Evolutionary conservation across 2,329 filamentous ascomycete genomes (phyloP), one percentile per base, ranked within the genome.

Genomic region (Aspergillus niger): DNA sequence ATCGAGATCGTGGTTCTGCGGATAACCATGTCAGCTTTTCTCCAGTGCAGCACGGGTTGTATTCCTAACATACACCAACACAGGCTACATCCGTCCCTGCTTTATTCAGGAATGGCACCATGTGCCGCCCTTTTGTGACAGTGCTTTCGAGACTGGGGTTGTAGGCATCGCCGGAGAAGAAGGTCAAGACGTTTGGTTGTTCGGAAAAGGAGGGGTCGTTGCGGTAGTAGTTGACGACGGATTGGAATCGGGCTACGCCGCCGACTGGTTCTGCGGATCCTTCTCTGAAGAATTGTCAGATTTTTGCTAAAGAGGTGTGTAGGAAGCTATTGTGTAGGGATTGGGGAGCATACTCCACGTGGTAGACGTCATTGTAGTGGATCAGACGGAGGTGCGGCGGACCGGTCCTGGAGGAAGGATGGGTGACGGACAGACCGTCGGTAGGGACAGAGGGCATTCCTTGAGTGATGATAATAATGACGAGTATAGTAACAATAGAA

Each of bases 331-430:
- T 17, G 7, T n/a, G 36, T 36, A 36, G 24, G 26, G 7, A 41
- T 36, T 28, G 20, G 3, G 36, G 24, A 36, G 68, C 72, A 62
- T 75, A 80, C 76, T 96, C 92, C 57, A 97, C 85, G 70, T 97
- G 93, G 76, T 97, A 97, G 62, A 97, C 92, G 77, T 97, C 92
- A 76, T 97, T 97, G 82, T 90, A 97, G 79, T 97, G 93, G 32
- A 96, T 74, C 58, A 97, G 77, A n/a, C 92, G 87, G 54, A 97
- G 79, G 73, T 92, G 89, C 48, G 91, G 90, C 44, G 81, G 74
- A 48, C 78, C 78, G 58, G 73, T 73, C 32, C 79, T 74, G 48
- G 75, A 75, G 65, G 77, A 76, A 28, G 78, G 73, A 67, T 79
- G 75, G 26, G 76, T 81, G 64, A 80, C 74, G 61, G 77, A 74